A percentile compares a stretch with the other conserved stretches of the same genome.
phyloP scores from a whole-genome alignment of 805 yeast species.

The Komagataella ulmi region DNA sequence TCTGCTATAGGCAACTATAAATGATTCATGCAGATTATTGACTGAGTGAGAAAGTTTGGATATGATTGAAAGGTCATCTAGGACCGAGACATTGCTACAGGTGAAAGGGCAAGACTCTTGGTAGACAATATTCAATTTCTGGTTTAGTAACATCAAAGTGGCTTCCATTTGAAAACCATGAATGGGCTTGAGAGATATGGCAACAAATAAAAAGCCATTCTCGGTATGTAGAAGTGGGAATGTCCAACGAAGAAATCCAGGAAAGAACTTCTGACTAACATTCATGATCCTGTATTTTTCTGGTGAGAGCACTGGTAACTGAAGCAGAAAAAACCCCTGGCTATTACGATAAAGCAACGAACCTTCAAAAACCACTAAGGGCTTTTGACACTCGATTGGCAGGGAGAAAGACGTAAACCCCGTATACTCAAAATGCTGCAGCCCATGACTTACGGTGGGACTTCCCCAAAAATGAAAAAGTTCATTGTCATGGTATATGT shows the following conservation, averaged over 20 bases:
- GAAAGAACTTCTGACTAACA: not conserved
- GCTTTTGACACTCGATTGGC: not conserved
- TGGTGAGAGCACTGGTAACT: not conserved
- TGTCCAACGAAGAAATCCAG: not conserved
- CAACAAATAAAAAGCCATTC: not conserved
- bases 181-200: not conserved
- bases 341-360: not conserved
- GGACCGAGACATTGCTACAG: not conserved
- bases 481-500: not conserved
- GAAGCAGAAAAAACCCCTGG: not conserved
- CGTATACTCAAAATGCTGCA: not conserved
- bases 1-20: not conserved
- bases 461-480: not conserved
- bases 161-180: not conserved
- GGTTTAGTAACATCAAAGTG: not conserved
- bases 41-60: not conserved
- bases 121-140: not conserved
- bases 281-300: not conserved
- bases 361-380: not conserved
- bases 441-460: not conserved
- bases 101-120: not conserved
- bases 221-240: not conserved
- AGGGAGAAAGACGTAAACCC: not conserved
- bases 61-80: not conserved
- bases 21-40: not conserved